A percentile compares a stretch with the other conserved stretches of the same genome.
Evolutionary conservation across 805 yeast species (phyloP).

Genomic region (Candida schatavii): DNA sequence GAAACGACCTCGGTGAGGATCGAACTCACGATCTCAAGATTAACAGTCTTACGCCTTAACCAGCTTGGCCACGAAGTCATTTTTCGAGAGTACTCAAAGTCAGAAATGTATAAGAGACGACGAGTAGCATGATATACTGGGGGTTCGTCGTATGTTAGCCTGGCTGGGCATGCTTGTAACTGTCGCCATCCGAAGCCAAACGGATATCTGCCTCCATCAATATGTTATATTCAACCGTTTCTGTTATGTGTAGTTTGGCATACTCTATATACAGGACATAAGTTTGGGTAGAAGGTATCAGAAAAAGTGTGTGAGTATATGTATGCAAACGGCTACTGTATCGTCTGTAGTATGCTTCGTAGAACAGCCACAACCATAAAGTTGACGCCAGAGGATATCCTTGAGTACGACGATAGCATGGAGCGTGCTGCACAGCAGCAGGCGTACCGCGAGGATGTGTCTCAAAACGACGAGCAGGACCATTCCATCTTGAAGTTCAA

Average conservation of each 20-base stretch:
- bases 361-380: slow-evolving; percentile 68
- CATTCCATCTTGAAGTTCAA: slow-evolving; percentile 5
- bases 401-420: slow-evolving; percentile 42
- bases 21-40: slow-evolving; percentile 21
- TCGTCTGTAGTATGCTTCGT: slow-evolving; percentile 62
- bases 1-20: slow-evolving; percentile 18
- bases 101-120: no score
- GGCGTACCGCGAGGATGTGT: background rate
- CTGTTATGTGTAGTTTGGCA: no score
- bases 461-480: slow-evolving; percentile 5
- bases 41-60: slow-evolving; percentile 21
- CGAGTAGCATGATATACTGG: no score
- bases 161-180: no score
- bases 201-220: no score
- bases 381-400: slow-evolving; percentile 66
- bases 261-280: no score
- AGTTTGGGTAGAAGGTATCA: no score
- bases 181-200: no score
- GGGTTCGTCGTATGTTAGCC: no score
- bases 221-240: no score
- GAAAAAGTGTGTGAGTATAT: no score
- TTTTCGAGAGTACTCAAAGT: no score
- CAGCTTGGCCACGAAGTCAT: slow-evolving; percentile 21
- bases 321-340: background rate
- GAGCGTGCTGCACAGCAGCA: background rate